Conservation (phyloP, 768 basidiomycete species). For the Arthromyces matolae region DNA sequence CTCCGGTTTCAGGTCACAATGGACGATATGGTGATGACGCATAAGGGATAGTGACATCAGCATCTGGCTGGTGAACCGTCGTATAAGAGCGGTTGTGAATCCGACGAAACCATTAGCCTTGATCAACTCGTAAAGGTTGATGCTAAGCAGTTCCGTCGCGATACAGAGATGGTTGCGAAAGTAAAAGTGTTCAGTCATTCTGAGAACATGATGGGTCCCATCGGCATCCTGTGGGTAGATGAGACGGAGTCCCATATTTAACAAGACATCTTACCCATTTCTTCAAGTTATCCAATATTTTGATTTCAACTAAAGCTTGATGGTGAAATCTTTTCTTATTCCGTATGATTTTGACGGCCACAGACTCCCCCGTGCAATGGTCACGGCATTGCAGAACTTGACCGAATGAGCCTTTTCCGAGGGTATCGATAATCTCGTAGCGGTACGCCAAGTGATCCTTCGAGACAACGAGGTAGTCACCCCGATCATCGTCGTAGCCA, state of each 20-base stretch:
- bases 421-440: conserved; percentile 89
- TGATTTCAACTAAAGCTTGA: conserved; percentile 98
- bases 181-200: conserved; percentile 98
- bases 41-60: conserved; percentile 86
- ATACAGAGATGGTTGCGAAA: conserved; percentile 98
- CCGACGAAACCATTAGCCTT: conserved; percentile 98
- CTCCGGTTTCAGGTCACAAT: conserved; percentile 99
- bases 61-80: conserved; percentile 96
- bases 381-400: conserved; percentile 96
- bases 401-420: conserved; percentile 98
- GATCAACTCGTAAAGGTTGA: conserved; percentile 98
- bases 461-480: conserved; percentile 89
- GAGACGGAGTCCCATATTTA: neutral
- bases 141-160: conserved; percentile 95
- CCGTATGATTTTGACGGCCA: conserved; percentile 98
- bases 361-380: conserved; percentile 91
- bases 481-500: conserved; percentile 97
- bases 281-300: conserved; percentile 91
- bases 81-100: conserved; percentile 93
- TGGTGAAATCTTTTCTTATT: conserved; percentile 99
- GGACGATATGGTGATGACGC: conserved; percentile 96
- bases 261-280: conserved; percentile 79
- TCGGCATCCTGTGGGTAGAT: conserved; percentile 71
- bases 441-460: conserved; percentile 95
- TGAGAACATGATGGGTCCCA: conserved; percentile 95